Evolutionary conservation across 805 yeast species (phyloP), one percentile per base, ranked within the genome.

Genomic region (Citeromyces nyonsensis): DNA sequence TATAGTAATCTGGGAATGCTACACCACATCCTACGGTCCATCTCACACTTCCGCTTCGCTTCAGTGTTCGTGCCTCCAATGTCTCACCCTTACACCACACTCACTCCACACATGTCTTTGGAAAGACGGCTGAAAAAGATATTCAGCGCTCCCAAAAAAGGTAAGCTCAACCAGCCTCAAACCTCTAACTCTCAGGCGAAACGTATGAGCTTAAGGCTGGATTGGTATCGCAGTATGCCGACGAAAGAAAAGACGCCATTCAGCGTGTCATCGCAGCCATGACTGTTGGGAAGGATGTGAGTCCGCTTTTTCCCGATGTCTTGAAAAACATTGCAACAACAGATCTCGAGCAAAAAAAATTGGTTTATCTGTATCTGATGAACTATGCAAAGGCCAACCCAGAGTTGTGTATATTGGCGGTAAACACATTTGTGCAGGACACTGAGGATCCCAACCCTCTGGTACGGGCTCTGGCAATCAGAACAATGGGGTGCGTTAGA

Each of bases 401-500:
- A 1, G 98, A 91, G 57, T 65, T 91, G 35, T 84, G 94, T 50
- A 86, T 91, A 41, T 62, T 91, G 44, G 99, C 96, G 2, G 97
- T 91, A 33, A 91, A 91, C 56, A 91, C 98, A 2, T 91, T 91
- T 64, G 95, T 91, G 15, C 70, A 68, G 52, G 99, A 91, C 56
- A 74, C 95, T 2, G 94, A 83, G 49, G 97, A 91, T 51, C 94
- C 95, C 32, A 91, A 91, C 48, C 99, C 99, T 1, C 65, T 93
- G 44, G 86, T 91, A 15, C 67, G 97, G 35, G 95, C 97, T 1
- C 69, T 91, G 56, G 97, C 99, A 1, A 86, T 91, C 37, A 71
- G 98, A 48, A 91, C 99, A 9, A 91, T 91, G 99, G 97, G 98
- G 1, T 88, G 96, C 59, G 85, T 91, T 32, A 63, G 97, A 29